phyloP scores from a whole-genome alignment of 169 alveolate genomes.

The Cryptosporidium felis region DNA sequence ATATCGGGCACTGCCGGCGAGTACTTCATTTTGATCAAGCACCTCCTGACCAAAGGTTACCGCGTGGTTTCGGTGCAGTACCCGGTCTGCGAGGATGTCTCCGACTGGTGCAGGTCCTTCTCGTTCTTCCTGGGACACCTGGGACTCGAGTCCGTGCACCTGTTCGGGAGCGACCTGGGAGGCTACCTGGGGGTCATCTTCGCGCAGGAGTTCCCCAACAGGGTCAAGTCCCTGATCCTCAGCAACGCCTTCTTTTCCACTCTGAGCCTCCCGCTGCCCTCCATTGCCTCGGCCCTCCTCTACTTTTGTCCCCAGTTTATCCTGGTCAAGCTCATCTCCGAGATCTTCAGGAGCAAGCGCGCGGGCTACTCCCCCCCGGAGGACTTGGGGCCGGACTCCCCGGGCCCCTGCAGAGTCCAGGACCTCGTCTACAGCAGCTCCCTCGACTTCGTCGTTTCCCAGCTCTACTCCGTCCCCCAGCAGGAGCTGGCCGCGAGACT shows the following conservation, averaged over 20 bases:
- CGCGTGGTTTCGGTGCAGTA: conserved; percentile 51
- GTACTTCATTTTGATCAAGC: conserved; percentile 37
- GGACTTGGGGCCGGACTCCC: conserved; percentile 2
- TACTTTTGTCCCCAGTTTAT: conserved; percentile 58
- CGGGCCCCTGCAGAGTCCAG: not conserved
- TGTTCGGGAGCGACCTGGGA: conserved; percentile 62
- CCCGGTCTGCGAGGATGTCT: conserved; percentile 4
- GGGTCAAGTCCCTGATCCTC: conserved; percentile 53
- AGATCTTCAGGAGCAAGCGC: conserved; percentile 15
- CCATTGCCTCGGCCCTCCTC: conserved; percentile 50
- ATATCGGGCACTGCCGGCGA: conserved; percentile 68
- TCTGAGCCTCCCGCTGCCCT: conserved; percentile 29
- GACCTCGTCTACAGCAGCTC: conserved; percentile 5
- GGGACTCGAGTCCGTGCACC: conserved; percentile 8
- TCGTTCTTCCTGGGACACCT: conserved; percentile 32
- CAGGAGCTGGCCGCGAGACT: conserved; percentile 38
- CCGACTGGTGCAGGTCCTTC: conserved; percentile 51
- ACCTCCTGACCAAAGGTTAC: conserved; percentile 21
- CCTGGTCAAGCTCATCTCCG: conserved; percentile 39
- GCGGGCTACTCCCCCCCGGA: conserved; percentile 4
- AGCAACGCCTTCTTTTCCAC: conserved; percentile 57
- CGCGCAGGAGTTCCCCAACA: conserved; percentile 32
- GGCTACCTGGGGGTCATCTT: conserved; percentile 35
- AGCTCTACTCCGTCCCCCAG: conserved; percentile 1
- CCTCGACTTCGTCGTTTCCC: conserved; percentile 14